A percentile compares a stretch with the other conserved stretches of the same genome.
Evolutionary conservation across 257 asterid species (phyloP).

Genomic region (Nicotiana noctiflora): DNA sequence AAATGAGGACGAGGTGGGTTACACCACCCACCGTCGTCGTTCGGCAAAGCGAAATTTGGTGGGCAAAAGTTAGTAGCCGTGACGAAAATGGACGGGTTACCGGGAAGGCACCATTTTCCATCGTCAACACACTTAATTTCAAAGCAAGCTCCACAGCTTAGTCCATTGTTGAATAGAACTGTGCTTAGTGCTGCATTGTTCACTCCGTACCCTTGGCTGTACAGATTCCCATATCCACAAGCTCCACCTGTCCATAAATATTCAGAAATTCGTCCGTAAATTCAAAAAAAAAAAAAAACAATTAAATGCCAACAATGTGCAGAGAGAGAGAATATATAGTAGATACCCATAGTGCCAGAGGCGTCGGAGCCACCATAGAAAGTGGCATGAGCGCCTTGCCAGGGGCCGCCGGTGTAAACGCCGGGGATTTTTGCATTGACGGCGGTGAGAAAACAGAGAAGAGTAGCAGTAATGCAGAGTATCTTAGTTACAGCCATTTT

Average conservation of each 20-base stretch:
- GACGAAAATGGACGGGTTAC: constrained; percentile 55
- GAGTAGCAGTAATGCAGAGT: constrained; percentile 28
- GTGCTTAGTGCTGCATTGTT: constrained; percentile 75
- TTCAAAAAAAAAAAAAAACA: not conserved
- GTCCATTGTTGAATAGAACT: constrained; percentile 62
- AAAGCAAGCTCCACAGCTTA: constrained; percentile 79
- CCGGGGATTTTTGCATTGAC: constrained; percentile 54
- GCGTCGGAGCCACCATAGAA: constrained; percentile 92
- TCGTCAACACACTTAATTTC: constrained; percentile 57
- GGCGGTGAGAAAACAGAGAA: constrained; percentile 31
- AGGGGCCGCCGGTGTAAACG: constrained; percentile 47
- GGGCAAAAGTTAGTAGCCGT: constrained; percentile 89
- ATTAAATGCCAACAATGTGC: no score
- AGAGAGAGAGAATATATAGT: not conserved
- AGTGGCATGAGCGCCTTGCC: constrained; percentile 81
- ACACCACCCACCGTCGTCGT: constrained; percentile 83
- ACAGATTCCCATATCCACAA: constrained; percentile 71
- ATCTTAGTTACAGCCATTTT: constrained; percentile 8
- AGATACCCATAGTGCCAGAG: constrained; percentile 86
- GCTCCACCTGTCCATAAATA: constrained; percentile 42
- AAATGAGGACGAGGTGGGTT: constrained; percentile 79
- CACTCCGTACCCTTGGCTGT: constrained; percentile 85
- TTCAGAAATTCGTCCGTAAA: not conserved
- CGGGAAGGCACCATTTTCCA: constrained; percentile 50
- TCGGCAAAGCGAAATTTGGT: constrained; percentile 58